phyloP scores from a whole-genome alignment of 441 rosid genomes.

The Adansonia gregorii region DNA sequence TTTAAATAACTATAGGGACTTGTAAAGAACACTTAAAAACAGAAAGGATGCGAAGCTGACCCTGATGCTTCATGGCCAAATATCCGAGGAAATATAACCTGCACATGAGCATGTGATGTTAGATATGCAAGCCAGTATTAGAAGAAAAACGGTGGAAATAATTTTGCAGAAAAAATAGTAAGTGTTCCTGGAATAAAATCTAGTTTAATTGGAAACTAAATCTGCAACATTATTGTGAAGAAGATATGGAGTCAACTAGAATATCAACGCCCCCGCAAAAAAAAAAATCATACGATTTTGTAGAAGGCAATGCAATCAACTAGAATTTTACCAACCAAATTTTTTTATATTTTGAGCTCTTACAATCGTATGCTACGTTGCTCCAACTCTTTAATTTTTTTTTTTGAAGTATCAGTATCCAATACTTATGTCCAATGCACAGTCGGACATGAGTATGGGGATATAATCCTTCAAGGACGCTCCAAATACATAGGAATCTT shows the following conservation, averaged over 20 bases:
- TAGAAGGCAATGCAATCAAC: background rate
- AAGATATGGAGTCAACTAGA: background rate
- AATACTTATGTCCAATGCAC: no score
- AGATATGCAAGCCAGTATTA: background rate
- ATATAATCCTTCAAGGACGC: no score
- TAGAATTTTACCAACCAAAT: background rate
- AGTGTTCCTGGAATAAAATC: background rate
- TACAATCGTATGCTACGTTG: background rate
- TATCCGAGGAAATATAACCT: slow-evolving; percentile 86
- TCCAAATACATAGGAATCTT: no score
- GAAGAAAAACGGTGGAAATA: background rate
- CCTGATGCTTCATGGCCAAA: slow-evolving; percentile 99
- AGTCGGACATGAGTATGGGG: no score
- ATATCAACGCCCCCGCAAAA: background rate
- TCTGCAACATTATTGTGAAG: background rate
- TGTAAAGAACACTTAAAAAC: slow-evolving; percentile 17
- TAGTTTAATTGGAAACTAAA: background rate
- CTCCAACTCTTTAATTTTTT: no score
- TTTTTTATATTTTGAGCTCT: background rate
- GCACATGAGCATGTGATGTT: slow-evolving; percentile 31
- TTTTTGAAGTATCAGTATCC: no score
- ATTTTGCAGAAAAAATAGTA: background rate
- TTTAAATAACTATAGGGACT: background rate
- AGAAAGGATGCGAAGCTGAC: slow-evolving; percentile 40
- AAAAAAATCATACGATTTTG: background rate